A percentile compares a stretch with the other conserved stretches of the same genome.
These are phyloP conservation scores for Abelmoschus esculentus DNA, from an alignment of 345 rosid genomes.

Conservation along the genomic window DNA sequence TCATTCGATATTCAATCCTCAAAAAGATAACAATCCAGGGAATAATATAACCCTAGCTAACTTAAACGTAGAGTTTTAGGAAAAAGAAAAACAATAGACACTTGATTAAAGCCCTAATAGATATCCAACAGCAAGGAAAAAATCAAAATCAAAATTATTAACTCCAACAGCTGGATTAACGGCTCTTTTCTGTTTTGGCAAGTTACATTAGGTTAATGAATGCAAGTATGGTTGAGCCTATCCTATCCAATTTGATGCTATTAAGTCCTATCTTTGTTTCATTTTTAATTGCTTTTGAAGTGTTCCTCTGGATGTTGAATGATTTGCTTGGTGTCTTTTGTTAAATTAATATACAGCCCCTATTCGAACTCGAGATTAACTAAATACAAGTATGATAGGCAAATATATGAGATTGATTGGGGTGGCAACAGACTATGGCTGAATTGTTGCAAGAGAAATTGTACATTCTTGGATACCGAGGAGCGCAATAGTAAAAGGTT, in stretches of 20 bases:
- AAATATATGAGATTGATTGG: not conserved
- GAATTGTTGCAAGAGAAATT: not conserved
- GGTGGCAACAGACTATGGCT: not conserved
- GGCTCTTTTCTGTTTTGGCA: no score
- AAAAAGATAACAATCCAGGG: no score
- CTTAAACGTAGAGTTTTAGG: no score
- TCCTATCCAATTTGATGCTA: not conserved
- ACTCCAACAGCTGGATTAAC: no score
- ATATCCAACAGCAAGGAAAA: no score
- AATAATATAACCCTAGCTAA: no score
- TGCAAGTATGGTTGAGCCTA: not conserved
- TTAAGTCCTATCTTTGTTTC: not conserved
- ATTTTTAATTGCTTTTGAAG: not conserved
- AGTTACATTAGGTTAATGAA: constrained; percentile 2
- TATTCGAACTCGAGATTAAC: no score
- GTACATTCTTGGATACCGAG: not conserved
- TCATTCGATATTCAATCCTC: no score
- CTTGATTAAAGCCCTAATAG: no score
- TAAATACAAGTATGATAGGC: not conserved
- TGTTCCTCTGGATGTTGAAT: not conserved
- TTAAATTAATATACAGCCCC: not conserved
- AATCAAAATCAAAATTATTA: no score
- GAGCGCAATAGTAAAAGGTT: not conserved
- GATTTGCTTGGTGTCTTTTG: not conserved
- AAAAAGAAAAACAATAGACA: no score